phyloP scores from a whole-genome alignment of 2,329 filamentous ascomycete species.

The Talaromyces marneffei region DNA sequence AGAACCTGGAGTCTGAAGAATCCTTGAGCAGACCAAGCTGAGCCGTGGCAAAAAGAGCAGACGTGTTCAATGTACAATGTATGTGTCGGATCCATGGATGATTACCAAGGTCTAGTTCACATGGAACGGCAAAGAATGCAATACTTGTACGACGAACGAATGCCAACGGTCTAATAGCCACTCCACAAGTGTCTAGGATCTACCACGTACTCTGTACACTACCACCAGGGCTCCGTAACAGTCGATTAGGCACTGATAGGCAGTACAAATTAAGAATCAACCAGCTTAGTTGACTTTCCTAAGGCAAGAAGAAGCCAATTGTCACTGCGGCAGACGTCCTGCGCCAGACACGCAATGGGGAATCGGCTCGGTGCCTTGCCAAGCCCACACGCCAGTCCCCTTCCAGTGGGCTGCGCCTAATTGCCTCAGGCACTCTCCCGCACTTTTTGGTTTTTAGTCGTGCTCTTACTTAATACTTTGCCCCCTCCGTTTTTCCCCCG shows the following conservation, averaged over 20 bases:
- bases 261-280: too few relatives aligned
- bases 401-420: background rate
- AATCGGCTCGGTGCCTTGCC: constrained; percentile 2
- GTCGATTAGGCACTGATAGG: too few relatives aligned
- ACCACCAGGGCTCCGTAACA: too few relatives aligned
- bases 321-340: constrained; percentile 3
- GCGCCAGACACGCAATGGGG: background rate
- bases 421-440: constrained; percentile 16
- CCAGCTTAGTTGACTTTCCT: too few relatives aligned
- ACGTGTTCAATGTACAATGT: background rate
- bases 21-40: background rate
- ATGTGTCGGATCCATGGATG: background rate
- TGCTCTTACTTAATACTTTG: constrained; percentile 14
- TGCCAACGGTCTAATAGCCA: background rate
- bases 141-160: background rate
- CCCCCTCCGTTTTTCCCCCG: constrained; percentile 12
- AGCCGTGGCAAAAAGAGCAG: background rate
- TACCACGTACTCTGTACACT: too few relatives aligned
- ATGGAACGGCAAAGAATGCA: background rate
- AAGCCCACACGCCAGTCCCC: background rate
- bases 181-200: background rate
- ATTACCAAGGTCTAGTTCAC: background rate
- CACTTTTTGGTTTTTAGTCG: background rate
- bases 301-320: too few relatives aligned
- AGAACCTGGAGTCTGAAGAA: background rate